phyloP scores from a whole-genome alignment of 495 filamentous ascomycete genomes.

The Aspergillus kassunensis region DNA sequence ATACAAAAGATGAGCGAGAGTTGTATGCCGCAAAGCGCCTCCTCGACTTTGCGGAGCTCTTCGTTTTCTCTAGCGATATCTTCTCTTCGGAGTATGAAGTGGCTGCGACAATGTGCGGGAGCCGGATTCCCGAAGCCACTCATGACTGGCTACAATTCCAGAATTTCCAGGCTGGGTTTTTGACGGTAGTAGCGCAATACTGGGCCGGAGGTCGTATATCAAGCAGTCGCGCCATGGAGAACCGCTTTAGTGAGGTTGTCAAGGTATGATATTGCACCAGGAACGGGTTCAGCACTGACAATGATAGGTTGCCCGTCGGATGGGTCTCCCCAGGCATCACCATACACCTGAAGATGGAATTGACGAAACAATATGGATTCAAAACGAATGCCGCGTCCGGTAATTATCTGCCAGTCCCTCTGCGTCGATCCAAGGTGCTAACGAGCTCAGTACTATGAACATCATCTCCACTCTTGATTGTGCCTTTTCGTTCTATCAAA shows the following conservation, averaged over 20 bases:
- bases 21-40: conserved; percentile 34
- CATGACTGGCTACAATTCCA: conserved; percentile 40
- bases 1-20: conserved; percentile 39
- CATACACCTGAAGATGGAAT: conserved; percentile 29
- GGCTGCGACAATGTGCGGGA: conserved; percentile 24
- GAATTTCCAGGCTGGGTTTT: conserved; percentile 41
- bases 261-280: conserved; percentile 25
- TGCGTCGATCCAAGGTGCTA: conserved; percentile 6
- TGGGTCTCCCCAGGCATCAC: conserved; percentile 31
- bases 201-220: conserved; percentile 42
- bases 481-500: conserved; percentile 44
- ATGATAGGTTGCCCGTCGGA: conserved; percentile 32
- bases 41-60: conserved; percentile 46
- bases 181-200: conserved; percentile 42
- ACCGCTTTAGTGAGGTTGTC: conserved; percentile 40
- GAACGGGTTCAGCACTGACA: conserved; percentile 4
- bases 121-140: conserved; percentile 17
- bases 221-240: conserved; percentile 43
- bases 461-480: conserved; percentile 40
- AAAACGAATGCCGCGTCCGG: conserved; percentile 44
- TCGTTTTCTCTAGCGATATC: conserved; percentile 40
- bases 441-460: conserved; percentile 30
- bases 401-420: conserved; percentile 7
- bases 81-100: conserved; percentile 43
- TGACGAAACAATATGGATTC: conserved; percentile 38